Evolutionary conservation across 2,329 filamentous ascomycete genomes (phyloP).

Genomic region (Hymenoscyphus fructigenus): DNA sequence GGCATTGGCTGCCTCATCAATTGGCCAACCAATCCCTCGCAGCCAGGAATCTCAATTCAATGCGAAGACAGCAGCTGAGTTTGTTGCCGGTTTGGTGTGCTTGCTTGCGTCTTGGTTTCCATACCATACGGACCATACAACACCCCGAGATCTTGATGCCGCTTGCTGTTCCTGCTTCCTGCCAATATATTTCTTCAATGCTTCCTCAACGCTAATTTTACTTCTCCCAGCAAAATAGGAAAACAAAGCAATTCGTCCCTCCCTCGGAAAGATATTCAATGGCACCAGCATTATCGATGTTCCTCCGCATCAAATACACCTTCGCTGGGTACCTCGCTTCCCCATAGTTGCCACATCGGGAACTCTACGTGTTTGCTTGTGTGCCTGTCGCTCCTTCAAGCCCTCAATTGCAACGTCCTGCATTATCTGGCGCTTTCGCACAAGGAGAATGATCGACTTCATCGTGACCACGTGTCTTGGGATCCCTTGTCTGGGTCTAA

Average conservation of each 20-base stretch:
- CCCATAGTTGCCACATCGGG: background rate
- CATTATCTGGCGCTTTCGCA: background rate
- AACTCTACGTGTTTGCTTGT: background rate
- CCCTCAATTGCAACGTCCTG: background rate
- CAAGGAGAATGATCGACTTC: conserved; percentile 2
- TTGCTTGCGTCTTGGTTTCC: conserved; percentile 5
- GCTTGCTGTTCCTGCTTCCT: background rate
- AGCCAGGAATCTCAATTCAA: conserved; percentile 10
- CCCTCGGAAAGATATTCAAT: background rate
- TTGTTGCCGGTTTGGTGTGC: background rate
- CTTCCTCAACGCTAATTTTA: background rate
- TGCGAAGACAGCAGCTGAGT: conserved; percentile 1
- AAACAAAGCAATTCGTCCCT: background rate
- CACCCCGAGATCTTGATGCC: background rate
- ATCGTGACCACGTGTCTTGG: conserved; percentile 11
- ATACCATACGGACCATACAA: background rate
- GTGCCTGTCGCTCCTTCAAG: conserved; percentile 1
- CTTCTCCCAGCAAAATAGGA: background rate
- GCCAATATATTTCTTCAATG: background rate
- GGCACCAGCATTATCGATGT: background rate
- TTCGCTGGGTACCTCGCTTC: background rate
- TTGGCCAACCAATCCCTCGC: conserved; percentile 12
- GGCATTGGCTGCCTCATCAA: conserved; percentile 10
- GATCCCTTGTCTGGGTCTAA: background rate
- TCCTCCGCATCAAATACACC: background rate